Conservation (phyloP, 257 asterid species). For the Solanum phureja region DNA sequence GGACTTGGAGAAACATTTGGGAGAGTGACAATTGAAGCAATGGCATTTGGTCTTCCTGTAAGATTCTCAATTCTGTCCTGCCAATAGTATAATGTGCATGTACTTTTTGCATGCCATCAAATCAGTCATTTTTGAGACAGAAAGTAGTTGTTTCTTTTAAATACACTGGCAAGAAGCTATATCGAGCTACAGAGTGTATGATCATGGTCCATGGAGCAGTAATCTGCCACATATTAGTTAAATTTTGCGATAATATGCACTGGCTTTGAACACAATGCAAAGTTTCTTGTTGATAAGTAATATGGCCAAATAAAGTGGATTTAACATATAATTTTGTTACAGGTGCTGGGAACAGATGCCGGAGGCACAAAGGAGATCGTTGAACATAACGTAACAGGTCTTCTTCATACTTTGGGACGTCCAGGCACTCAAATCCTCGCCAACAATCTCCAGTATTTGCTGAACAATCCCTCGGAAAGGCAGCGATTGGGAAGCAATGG, state of each 20-base stretch:
- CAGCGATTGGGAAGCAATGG: slow-evolving; percentile 71
- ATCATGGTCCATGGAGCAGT: not conserved
- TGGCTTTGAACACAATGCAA: not conserved
- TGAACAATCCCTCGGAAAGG: slow-evolving; percentile 46
- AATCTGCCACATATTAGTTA: not conserved
- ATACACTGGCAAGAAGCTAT: not conserved
- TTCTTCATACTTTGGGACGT: slow-evolving; percentile 86
- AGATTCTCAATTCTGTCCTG: slow-evolving; percentile 10
- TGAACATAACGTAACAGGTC: slow-evolving; percentile 70
- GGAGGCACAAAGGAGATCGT: slow-evolving; percentile 94
- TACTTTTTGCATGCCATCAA: not conserved
- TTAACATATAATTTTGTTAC: slow-evolving; percentile 4
- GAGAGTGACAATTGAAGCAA: slow-evolving; percentile 96
- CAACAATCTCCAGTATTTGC: slow-evolving; percentile 49
- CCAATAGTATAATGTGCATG: not conserved
- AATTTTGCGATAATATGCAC: not conserved
- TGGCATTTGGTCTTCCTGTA: slow-evolving; percentile 99
- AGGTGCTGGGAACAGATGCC: slow-evolving; percentile 90
- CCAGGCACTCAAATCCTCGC: slow-evolving; percentile 64
- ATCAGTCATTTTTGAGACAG: not conserved
- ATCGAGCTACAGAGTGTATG: not conserved
- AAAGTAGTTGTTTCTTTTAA: not conserved
- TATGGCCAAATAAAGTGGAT: not conserved
- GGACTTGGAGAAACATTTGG: slow-evolving; percentile 99
- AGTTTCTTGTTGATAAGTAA: not conserved